Conservation (phyloP, 768 basidiomycete species). For the Neoboletus brunneissimus region DNA sequence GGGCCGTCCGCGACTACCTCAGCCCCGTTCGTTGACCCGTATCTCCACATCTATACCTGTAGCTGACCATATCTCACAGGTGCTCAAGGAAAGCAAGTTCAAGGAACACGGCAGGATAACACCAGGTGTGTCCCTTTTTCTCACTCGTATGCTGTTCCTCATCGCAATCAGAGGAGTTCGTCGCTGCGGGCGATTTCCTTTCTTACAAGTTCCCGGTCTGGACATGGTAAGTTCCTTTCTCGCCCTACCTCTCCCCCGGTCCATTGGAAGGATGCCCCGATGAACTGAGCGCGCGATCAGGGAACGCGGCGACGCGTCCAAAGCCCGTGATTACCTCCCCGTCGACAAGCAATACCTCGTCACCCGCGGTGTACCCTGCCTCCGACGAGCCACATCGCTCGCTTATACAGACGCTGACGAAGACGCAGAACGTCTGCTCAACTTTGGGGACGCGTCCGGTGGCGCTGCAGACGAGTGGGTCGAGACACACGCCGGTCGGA, state of each 20-base stretch:
- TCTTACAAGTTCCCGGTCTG: conserved; percentile 98
- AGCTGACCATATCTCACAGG: conserved; percentile 48
- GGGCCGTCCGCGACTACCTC: conserved; percentile 92
- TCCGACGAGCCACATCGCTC: conserved; percentile 87
- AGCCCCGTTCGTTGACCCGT: conserved; percentile 61
- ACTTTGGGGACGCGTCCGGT: conserved; percentile 65
- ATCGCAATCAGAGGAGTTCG: conserved; percentile 79
- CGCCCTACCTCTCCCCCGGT: neutral
- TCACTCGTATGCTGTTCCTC: neutral
- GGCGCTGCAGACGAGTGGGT: conserved; percentile 90
- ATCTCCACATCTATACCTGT: conserved; percentile 19
- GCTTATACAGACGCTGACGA: conserved; percentile 96
- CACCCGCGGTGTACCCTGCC: conserved; percentile 93
- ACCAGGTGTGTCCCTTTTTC: conserved; percentile 56
- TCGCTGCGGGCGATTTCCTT: conserved; percentile 96
- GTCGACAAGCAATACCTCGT: conserved; percentile 95
- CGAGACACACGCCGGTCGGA: conserved; percentile 89
- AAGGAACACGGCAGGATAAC: conserved; percentile 97
- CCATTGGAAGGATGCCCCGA: neutral
- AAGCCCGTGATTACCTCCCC: conserved; percentile 90
- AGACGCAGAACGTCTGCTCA: conserved; percentile 89
- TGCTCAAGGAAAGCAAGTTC: conserved; percentile 97
- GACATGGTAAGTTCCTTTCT: conserved; percentile 67
- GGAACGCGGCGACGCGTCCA: conserved; percentile 89
- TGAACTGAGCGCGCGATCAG: conserved; percentile 39